A percentile compares a stretch with the other conserved stretches of the same genome.
These are phyloP conservation scores for Syzygium oleosum DNA, from an alignment of 345 rosid genomes.

Conservation along the genomic window DNA sequence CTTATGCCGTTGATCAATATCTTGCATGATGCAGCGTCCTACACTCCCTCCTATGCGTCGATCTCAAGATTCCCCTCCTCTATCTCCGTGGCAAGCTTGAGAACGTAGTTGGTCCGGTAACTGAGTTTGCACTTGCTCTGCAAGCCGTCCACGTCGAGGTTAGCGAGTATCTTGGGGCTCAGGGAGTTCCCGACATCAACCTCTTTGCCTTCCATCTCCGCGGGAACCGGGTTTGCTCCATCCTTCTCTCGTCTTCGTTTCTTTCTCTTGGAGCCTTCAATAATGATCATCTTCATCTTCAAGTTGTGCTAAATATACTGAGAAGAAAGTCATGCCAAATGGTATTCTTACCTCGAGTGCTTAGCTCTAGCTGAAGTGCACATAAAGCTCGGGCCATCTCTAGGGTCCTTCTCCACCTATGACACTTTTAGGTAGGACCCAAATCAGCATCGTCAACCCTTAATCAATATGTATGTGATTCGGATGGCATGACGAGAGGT, in stretches of 20 bases:
- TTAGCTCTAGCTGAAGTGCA: conserved; percentile 13
- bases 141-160: conserved; percentile 4
- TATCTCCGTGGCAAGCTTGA: conserved; percentile 17
- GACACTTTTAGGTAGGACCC: background rate
- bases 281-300: background rate
- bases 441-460: background rate
- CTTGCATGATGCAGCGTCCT: background rate
- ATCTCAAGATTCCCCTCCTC: conserved; percentile 15
- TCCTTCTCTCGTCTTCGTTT: background rate
- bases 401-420: conserved; percentile 34
- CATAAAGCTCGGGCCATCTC: conserved; percentile 40
- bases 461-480: background rate
- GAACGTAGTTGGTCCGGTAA: conserved; percentile 20
- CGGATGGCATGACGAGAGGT: background rate
- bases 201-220: background rate
- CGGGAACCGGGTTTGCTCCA: background rate
- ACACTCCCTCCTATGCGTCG: conserved; percentile 3
- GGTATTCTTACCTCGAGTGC: background rate
- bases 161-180: conserved; percentile 23
- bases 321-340: background rate
- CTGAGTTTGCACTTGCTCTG: conserved; percentile 31
- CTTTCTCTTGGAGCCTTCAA: background rate
- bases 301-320: background rate
- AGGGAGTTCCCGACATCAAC: conserved; percentile 23
- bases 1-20: conserved; percentile 4